Percentiles rank a stretch among this genome's conserved stretches.
phyloP scores from a whole-genome alignment of 805 yeast genomes.

The Candida loeiensis region DNA sequence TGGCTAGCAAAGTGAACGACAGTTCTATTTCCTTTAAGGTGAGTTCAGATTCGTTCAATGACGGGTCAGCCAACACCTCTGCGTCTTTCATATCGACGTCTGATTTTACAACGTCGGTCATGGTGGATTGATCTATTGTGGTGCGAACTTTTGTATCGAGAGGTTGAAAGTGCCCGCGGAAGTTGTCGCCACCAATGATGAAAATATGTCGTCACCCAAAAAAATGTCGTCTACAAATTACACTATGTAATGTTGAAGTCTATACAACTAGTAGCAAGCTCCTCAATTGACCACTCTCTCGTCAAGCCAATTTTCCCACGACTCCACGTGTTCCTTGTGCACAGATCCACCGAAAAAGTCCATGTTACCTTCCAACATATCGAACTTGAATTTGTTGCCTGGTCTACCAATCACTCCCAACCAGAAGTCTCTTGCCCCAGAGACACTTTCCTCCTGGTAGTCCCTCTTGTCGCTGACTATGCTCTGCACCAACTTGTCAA shows the following conservation, averaged over 20 bases:
- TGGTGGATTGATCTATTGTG: not conserved
- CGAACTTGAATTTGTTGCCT: conserved; percentile 54
- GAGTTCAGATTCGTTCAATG: conserved; percentile 11
- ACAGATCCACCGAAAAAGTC: conserved; percentile 74
- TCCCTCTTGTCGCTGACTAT: conserved; percentile 40
- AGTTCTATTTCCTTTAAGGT: conserved; percentile 37
- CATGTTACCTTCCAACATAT: conserved; percentile 66
- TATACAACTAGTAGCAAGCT: not conserved
- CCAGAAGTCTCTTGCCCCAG: conserved; percentile 45
- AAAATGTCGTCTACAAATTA: conserved; percentile 1
- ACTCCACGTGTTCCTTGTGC: conserved; percentile 46
- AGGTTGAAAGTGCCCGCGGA: not conserved
- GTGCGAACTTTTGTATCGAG: no score
- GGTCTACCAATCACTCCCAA: conserved; percentile 32
- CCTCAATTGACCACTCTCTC: conserved; percentile 61
- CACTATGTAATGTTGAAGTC: not conserved
- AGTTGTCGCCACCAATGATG: conserved; percentile 7
- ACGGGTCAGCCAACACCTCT: conserved; percentile 7
- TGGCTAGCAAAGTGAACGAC: conserved; percentile 47
- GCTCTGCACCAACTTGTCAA: conserved; percentile 51
- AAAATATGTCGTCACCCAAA: not conserved
- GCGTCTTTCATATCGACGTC: conserved; percentile 22
- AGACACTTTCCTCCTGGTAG: conserved; percentile 34
- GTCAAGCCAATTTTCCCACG: conserved; percentile 78
- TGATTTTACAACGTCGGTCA: conserved; percentile 7